These are phyloP conservation scores for Phytophthora podocarpi DNA, from an alignment of 352 stramenopile species.

Conservation along the genomic window DNA sequence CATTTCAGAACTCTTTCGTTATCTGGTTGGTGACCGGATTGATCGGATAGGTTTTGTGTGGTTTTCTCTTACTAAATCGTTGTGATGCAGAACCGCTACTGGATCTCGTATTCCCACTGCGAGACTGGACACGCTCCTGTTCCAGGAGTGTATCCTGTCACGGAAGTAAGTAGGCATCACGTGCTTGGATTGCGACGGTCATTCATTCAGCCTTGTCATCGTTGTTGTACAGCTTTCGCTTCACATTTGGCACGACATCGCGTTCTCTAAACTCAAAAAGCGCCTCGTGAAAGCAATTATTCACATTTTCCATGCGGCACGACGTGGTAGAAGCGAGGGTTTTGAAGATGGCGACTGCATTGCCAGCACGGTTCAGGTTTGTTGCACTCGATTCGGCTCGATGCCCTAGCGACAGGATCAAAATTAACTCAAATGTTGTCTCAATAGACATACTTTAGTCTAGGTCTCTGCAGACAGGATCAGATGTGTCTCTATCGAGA, in stretches of 20 bases:
- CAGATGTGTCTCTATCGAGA: constrained; percentile 83
- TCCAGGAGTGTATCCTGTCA: constrained; percentile 81
- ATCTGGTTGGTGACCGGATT: constrained; percentile 47
- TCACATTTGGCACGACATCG: constrained; percentile 87
- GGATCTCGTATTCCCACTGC: constrained; percentile 88
- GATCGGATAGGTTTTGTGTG: neutral
- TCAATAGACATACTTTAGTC: constrained; percentile 75
- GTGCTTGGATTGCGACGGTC: neutral
- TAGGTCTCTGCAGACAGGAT: constrained; percentile 78
- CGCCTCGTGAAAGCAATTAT: constrained; percentile 68
- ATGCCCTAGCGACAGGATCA: neutral
- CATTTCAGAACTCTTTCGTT: constrained; percentile 85
- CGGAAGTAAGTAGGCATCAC: constrained; percentile 51
- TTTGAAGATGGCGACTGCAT: constrained; percentile 80
- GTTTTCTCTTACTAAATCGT: neutral
- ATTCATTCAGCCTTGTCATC: neutral
- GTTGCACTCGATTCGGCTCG: neutral
- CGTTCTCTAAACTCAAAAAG: constrained; percentile 73
- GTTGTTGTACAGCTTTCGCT: constrained; percentile 61
- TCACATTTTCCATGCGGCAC: constrained; percentile 65
- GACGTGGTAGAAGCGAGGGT: constrained; percentile 55
- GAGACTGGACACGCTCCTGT: constrained; percentile 84
- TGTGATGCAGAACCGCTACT: constrained; percentile 75
- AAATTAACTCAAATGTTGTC: neutral
- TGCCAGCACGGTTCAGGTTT: constrained; percentile 71